These are phyloP conservation scores for Stemphylium vesicarium DNA, from an alignment of 2,329 filamentous ascomycete genomes.

Conservation along the genomic window DNA sequence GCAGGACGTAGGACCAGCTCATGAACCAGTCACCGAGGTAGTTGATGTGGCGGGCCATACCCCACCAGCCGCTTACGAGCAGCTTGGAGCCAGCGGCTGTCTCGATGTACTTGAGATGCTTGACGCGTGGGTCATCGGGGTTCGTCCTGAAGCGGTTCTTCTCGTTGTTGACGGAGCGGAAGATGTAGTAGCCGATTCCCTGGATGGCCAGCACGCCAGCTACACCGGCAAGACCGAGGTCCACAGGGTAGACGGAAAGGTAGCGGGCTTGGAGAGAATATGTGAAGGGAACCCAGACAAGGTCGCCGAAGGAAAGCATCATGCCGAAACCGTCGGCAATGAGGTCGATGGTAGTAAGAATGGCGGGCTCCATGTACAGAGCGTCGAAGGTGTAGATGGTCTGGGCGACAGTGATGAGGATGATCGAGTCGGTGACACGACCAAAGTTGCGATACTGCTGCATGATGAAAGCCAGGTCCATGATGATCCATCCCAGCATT, in stretches of 20 bases:
- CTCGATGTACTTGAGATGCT: slow-evolving; percentile 83
- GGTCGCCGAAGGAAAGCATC: slow-evolving; percentile 92
- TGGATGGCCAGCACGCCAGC: slow-evolving; percentile 71
- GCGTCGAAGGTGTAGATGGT: slow-evolving; percentile 83
- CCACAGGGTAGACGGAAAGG: slow-evolving; percentile 78
- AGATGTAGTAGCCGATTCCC: slow-evolving; percentile 80
- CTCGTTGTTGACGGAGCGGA: slow-evolving; percentile 91
- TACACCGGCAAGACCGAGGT: slow-evolving; percentile 74
- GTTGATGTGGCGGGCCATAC: slow-evolving; percentile 89
- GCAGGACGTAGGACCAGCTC: slow-evolving; percentile 87
- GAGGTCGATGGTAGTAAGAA: slow-evolving; percentile 93
- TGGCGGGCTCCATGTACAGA: slow-evolving; percentile 84
- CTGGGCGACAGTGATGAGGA: slow-evolving; percentile 80
- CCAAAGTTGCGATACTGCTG: slow-evolving; percentile 88
- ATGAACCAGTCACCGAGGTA: slow-evolving; percentile 96
- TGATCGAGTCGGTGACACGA: slow-evolving; percentile 82
- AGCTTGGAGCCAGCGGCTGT: slow-evolving; percentile 83
- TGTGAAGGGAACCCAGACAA: slow-evolving; percentile 90
- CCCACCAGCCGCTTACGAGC: slow-evolving; percentile 91
- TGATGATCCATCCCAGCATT: slow-evolving; percentile 84
- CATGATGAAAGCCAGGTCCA: slow-evolving; percentile 83
- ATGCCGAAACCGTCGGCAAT: slow-evolving; percentile 92
- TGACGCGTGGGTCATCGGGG: slow-evolving; percentile 77
- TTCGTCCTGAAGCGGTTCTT: slow-evolving; percentile 94
- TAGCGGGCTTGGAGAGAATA: slow-evolving; percentile 88